Conservation (phyloP, 140 eudicot species). For the Eryngium alpinum region DNA sequence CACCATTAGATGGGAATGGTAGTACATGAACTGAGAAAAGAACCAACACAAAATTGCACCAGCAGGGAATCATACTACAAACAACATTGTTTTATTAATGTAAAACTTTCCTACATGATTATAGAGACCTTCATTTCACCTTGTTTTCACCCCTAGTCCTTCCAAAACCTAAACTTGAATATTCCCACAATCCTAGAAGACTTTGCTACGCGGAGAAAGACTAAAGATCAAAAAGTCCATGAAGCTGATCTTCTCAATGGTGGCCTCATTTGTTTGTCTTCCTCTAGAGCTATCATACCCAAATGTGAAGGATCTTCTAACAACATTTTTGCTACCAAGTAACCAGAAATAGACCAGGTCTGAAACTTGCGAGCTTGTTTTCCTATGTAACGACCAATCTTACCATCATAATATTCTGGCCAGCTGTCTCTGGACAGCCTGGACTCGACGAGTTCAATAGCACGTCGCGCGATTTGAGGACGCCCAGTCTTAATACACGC, state of each 20-base stretch:
- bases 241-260: constrained; percentile 54
- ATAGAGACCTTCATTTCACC: background rate
- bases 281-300: constrained; percentile 80
- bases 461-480: constrained; percentile 82
- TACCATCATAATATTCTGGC: constrained; percentile 85
- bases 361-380: constrained; percentile 82
- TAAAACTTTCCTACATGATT: background rate
- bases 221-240: constrained; percentile 32
- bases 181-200: background rate
- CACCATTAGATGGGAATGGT: background rate
- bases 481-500: constrained; percentile 81
- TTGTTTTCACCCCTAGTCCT: background rate
- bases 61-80: background rate
- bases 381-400: constrained; percentile 65
- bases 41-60: background rate
- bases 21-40: background rate
- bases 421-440: constrained; percentile 71
- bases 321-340: constrained; percentile 88
- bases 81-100: background rate
- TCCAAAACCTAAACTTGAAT: background rate
- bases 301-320: constrained; percentile 88
- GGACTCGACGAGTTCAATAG: constrained; percentile 64
- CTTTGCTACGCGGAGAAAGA: background rate
- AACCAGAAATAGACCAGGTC: constrained; percentile 91
- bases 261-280: constrained; percentile 65